Evolutionary conservation across 345 rosid genomes (phyloP).

Genomic region (Nephelium lappaceum): DNA sequence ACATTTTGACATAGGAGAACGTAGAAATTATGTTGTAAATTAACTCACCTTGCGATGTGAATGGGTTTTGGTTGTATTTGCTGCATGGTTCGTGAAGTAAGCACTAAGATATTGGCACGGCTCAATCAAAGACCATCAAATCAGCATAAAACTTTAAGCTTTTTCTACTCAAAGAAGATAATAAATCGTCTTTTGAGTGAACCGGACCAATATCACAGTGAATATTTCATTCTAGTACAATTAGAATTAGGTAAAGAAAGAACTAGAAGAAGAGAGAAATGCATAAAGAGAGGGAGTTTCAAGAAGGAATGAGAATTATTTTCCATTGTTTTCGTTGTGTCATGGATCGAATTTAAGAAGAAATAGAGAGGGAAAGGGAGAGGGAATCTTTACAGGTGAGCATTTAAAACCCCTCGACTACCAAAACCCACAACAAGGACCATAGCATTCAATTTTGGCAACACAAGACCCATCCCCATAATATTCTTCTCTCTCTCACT

Average conservation of each 20-base stretch:
- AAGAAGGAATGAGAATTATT: conserved; percentile 8
- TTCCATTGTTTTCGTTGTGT: background rate
- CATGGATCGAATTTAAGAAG: conserved; percentile 20
- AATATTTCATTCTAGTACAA: conserved; percentile 31
- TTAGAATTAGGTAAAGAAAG: background rate
- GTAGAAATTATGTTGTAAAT: background rate
- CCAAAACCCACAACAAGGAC: conserved; percentile 32
- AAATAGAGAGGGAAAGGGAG: conserved; percentile 13
- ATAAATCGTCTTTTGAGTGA: conserved; percentile 55
- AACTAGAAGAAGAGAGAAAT: background rate
- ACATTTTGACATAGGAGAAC: background rate
- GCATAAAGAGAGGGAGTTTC: background rate
- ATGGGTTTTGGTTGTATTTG: background rate
- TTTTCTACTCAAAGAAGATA: background rate
- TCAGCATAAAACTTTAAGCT: background rate
- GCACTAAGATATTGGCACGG: conserved; percentile 88
- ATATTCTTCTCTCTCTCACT: conserved; percentile 11
- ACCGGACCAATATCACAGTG: conserved; percentile 79
- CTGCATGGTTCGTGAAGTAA: conserved; percentile 15
- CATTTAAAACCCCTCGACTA: conserved; percentile 36
- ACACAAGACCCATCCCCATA: conserved; percentile 27
- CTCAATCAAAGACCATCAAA: conserved; percentile 58
- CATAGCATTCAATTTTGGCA: conserved; percentile 35
- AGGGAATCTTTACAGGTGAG: conserved; percentile 23
- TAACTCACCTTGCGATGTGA: background rate